Evolutionary conservation across 2,329 filamentous ascomycete genomes (phyloP).

Genomic region (Diaporthe humulicola): DNA sequence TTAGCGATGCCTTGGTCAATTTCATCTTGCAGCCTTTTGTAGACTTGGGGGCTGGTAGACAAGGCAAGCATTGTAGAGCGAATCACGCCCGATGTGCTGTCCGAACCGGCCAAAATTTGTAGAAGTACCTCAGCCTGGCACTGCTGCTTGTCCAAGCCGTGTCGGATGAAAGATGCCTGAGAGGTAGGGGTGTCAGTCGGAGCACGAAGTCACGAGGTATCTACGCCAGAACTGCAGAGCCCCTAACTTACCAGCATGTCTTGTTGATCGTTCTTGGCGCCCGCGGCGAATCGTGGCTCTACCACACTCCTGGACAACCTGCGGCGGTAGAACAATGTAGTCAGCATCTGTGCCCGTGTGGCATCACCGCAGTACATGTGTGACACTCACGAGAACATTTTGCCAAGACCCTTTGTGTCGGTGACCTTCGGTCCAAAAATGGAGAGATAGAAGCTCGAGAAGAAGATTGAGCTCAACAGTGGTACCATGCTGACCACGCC

Average conservation of each 20-base stretch:
- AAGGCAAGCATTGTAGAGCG: not conserved
- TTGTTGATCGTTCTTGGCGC: not conserved
- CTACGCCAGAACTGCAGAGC: not conserved
- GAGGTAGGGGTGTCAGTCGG: not conserved
- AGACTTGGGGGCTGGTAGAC: not conserved
- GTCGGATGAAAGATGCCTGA: slow-evolving; percentile 35
- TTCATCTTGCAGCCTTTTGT: slow-evolving; percentile 12
- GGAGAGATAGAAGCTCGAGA: not conserved
- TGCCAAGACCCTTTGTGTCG: slow-evolving; percentile 17
- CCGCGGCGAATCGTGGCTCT: not conserved
- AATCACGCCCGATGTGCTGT: slow-evolving; percentile 37
- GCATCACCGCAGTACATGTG: not conserved
- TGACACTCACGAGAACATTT: slow-evolving; percentile 20
- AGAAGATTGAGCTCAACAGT: slow-evolving; percentile 40
- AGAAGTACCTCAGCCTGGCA: slow-evolving; percentile 31
- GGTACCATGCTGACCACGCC: not conserved
- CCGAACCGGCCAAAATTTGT: slow-evolving; percentile 38
- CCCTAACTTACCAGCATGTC: slow-evolving; percentile 32
- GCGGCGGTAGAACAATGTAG: not conserved
- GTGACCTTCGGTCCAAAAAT: slow-evolving; percentile 13
- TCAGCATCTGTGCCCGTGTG: not conserved
- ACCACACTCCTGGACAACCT: not conserved
- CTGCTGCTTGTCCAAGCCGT: slow-evolving; percentile 30
- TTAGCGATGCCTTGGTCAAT: slow-evolving; percentile 8
- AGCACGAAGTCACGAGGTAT: not conserved